Percentiles rank a stretch among this genome's conserved stretches.
Conservation (phyloP, 2,329 filamentous ascomycete species). For the Aureobasidium sp. region DNA sequence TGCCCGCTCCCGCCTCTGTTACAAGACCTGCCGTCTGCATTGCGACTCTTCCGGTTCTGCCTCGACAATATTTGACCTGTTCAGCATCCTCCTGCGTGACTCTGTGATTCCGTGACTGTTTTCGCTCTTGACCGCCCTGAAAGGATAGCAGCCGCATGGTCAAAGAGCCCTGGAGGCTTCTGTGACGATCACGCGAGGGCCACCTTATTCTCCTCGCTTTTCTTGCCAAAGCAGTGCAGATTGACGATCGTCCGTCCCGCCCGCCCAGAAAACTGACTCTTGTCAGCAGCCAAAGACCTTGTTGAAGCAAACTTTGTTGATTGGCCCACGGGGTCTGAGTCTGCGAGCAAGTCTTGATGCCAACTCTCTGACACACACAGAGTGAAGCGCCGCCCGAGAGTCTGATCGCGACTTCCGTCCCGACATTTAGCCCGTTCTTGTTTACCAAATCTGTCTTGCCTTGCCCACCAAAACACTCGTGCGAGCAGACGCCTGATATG, state of each 20-base stretch:
- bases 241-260: slow-evolving; percentile 3
- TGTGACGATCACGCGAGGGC: slow-evolving; percentile 1
- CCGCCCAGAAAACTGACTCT: neutral
- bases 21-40: neutral
- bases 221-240: neutral
- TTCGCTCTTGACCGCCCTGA: neutral
- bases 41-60: neutral
- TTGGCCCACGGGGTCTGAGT: slow-evolving; percentile 8
- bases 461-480: neutral
- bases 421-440: slow-evolving; percentile 4
- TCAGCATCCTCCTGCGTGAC: neutral
- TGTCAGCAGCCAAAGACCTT: neutral
- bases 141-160: neutral
- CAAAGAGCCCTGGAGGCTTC: neutral
- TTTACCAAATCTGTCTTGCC: slow-evolving; percentile 4
- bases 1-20: neutral
- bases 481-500: neutral
- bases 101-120: neutral
- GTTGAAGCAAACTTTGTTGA: neutral
- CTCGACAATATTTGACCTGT: neutral
- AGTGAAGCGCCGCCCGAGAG: neutral
- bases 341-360: neutral
- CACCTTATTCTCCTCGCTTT: slow-evolving; percentile 1
- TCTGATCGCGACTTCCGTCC: neutral
- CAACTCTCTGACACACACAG: neutral